Evolutionary conservation across 2,329 filamentous ascomycete genomes (phyloP), one percentile per base, ranked within the genome.

Genomic region (Blastomyces emzantsi): DNA sequence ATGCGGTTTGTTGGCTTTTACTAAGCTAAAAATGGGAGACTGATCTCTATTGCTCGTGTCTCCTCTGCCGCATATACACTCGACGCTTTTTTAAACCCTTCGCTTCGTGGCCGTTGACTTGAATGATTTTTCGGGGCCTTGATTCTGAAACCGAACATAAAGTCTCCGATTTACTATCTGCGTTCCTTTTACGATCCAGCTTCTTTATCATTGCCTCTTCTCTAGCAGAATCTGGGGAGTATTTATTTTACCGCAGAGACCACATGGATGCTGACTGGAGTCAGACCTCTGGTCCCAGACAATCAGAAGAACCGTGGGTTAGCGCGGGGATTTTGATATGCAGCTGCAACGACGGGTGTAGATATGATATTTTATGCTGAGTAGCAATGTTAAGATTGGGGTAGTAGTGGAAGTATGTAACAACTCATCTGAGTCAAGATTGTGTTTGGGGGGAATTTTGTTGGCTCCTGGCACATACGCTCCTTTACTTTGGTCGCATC

Each of bases 181-280:
- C 28, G 13, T 47, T 47, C 22, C 28, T 47, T 45, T 30, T 59
- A 22, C 56, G n/a, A 45, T 33, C 56, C 56, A 45, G 25, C 56
- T 43, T 43, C 39, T 59, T 59, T 39, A 22, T 59, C 39, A 13
- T 45, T 59, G 56, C 39, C 22, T 59, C 15, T 28, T 49, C 57
- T 33, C 22, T 22, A 41, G 11, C 28, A 41, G 11, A 49, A 33
- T 1, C 25, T 15, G 57, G 49, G 41, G 43, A 28, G 25, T 13
- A 33, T 43, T 60, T 60, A 60, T 22, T 45, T 39, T 45, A 33
- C 25, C 41, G 9, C 57, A 17, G 39, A 30, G 36, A 41, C 43
- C 36, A 25, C 52, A 33, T 13, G 5, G 30, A n/a, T 30, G 7
- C 30, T 36, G 28, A n/a, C 15, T 6, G 15, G 36, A 13, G 36